Conservation (phyloP, 371 early-diverging fungal species). For the Cokeromyces recurvatus region DNA sequence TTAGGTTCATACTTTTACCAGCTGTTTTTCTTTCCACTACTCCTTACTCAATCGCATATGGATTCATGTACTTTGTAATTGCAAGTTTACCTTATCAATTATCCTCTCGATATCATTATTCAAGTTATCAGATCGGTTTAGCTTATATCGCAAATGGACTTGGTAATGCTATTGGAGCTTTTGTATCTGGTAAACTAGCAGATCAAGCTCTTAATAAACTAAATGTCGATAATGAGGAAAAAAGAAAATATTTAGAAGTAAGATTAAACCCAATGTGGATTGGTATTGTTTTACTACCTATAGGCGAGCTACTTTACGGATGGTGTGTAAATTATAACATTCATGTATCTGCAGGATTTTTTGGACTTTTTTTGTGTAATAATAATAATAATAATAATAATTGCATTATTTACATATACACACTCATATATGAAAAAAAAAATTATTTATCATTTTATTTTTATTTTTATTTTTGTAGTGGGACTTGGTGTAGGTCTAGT, state of each 20-base stretch:
- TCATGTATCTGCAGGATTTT: constrained; percentile 19
- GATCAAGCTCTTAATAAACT: constrained; percentile 24
- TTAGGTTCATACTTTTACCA: constrained; percentile 37
- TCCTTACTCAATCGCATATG: constrained; percentile 53
- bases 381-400: background rate
- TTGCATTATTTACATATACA: too few relatives aligned
- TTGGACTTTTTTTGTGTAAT: constrained; percentile 41
- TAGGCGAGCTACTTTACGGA: constrained; percentile 39
- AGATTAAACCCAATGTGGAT: constrained; percentile 37
- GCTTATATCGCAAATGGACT: constrained; percentile 40
- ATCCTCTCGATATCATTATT: constrained; percentile 19
- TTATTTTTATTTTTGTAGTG: constrained; percentile 23
- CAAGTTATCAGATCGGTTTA: constrained; percentile 39
- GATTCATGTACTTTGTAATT: constrained; percentile 46
- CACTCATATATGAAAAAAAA: too few relatives aligned
- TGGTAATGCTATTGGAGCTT: constrained; percentile 44
- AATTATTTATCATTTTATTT: too few relatives aligned
- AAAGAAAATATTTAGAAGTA: constrained; percentile 16
- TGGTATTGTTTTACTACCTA: constrained; percentile 32
- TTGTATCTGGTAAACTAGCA: constrained; percentile 34
- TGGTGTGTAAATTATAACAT: constrained; percentile 34
- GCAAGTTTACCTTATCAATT: constrained; percentile 33
- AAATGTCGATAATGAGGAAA: background rate
- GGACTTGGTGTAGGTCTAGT: constrained; percentile 43
- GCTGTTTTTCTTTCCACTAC: constrained; percentile 41